A percentile compares a stretch with the other conserved stretches of the same genome.
phyloP scores from a whole-genome alignment of 169 alveolate species.

The Babesia bigemina region DNA sequence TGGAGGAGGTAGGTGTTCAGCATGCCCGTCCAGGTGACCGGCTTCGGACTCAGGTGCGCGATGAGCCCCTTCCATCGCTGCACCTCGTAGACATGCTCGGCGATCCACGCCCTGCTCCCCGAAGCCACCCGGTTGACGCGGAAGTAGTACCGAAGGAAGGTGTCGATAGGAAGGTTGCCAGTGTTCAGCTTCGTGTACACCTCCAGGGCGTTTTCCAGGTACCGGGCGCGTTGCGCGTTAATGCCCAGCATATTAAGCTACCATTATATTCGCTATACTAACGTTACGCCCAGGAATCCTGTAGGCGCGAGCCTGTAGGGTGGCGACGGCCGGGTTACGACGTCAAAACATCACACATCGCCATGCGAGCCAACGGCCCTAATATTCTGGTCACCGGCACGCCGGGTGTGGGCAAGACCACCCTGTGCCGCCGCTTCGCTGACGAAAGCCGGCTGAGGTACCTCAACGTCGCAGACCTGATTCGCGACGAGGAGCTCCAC shows the following conservation, averaged over 20 bases:
- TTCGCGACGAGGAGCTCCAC: conserved; percentile 64
- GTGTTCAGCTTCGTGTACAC: conserved; percentile 63
- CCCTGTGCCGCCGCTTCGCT: conserved; percentile 59
- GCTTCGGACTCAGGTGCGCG: conserved; percentile 76
- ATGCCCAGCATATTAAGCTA: conserved; percentile 41
- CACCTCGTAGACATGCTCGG: conserved; percentile 73
- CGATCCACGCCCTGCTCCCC: conserved; percentile 70
- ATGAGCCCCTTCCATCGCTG: conserved; percentile 79
- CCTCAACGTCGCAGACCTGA: conserved; percentile 67
- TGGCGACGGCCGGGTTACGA: neutral
- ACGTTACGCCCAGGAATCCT: neutral
- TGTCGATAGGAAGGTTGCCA: conserved; percentile 56
- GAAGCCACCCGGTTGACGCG: conserved; percentile 57
- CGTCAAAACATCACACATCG: conserved; percentile 7
- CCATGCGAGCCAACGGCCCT: conserved; percentile 30
- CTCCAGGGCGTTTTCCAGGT: conserved; percentile 76
- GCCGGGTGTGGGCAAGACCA: conserved; percentile 78
- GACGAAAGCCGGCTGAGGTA: conserved; percentile 28
- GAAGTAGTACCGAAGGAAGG: conserved; percentile 64
- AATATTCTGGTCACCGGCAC: conserved; percentile 76
- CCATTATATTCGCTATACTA: neutral
- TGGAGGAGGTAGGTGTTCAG: conserved; percentile 72
- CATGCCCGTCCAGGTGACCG: conserved; percentile 74
- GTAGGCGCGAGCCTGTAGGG: conserved; percentile 13
- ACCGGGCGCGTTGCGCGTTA: conserved; percentile 78